phyloP scores from a whole-genome alignment of 1,284 basidiomycete genomes.

The Ganoderma multipileum region DNA sequence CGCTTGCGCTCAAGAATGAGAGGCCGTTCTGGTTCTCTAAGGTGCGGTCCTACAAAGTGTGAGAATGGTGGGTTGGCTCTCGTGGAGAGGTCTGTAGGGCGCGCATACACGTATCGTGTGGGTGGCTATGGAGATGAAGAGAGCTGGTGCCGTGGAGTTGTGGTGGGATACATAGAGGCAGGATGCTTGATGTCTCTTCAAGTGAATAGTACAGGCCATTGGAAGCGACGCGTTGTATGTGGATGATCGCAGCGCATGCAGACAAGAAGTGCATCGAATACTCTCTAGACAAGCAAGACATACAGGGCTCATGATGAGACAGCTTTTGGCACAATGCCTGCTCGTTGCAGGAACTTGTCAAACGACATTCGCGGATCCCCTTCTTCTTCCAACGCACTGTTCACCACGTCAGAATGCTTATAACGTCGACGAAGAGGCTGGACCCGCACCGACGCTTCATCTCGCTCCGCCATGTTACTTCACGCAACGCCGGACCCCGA shows the following conservation, averaged over 20 bases:
- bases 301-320: conserved; percentile 8
- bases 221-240: background rate
- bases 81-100: no score
- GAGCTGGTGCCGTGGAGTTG: background rate
- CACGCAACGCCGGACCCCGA: conserved; percentile 73
- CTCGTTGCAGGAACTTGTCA: conserved; percentile 73
- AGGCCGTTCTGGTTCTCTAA: conserved; percentile 94
- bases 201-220: background rate
- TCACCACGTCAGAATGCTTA: background rate
- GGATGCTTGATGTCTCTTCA: background rate
- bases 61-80: background rate
- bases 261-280: background rate
- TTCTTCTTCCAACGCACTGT: conserved; percentile 70
- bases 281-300: background rate
- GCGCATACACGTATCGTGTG: no score
- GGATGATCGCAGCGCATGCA: background rate
- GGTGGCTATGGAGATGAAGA: background rate
- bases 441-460: conserved; percentile 76
- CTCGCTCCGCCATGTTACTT: conserved; percentile 90
- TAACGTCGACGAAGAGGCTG: background rate
- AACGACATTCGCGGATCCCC: conserved; percentile 80
- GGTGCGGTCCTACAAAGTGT: conserved; percentile 61
- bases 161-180: background rate
- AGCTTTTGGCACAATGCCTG: conserved; percentile 38
- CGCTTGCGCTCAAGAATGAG: conserved; percentile 82